Base-by-base conservation (phyloP, 2,329 filamentous ascomycete species). In the Exophiala bonariae region DNA sequence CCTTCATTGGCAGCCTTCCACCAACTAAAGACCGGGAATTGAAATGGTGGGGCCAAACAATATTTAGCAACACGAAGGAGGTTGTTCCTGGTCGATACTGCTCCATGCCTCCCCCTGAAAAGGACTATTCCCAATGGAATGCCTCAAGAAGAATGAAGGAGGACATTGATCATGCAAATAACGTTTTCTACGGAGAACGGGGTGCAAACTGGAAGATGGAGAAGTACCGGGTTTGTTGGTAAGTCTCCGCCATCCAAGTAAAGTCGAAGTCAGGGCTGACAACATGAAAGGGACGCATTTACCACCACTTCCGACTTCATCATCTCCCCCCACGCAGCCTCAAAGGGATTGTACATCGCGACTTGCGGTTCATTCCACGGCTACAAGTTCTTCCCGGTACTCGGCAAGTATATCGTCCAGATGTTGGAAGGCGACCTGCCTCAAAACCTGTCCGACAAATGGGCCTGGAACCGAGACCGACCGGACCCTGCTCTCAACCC, bases 201-300 rank as follows among this genome's bases (percentile, higher is more conserved):
- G 75, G 76, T 23, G 72, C 70, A 10, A 61, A 66, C 34, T 84
- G 79, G 80, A 75, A 78, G 52, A 75, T 82, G 64, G 76, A 77
- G 46, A 79, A 83, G 59, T 77, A 83, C 59, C 75, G 83, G 4
- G 80, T 86, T 49, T 86, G 82, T 74, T 86, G 83, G 82, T 85
- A 63, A 63, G 77, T 67, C 4, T 13, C 17, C 16, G 33, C 26
- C 19, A 18, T 39, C 19, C 16, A n/a, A 34, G n/a, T n/a, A n/a
- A n/a, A n/a, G n/a, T n/a, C n/a, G n/a, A n/a, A n/a, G n/a, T n/a
- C n/a, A n/a, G n/a, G n/a, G n/a, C n/a, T n/a, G n/a, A n/a, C n/a
- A n/a, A n/a, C n/a, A n/a, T 5, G 33, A 4, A 44, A 85, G 82
- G 83, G 83, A 86, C 54, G 82, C 81, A 8, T 79, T 85, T 57